Percentiles rank a stretch among this genome's conserved stretches.
phyloP scores from a whole-genome alignment of 148 eudicot genomes.

The Diospyros lotus region DNA sequence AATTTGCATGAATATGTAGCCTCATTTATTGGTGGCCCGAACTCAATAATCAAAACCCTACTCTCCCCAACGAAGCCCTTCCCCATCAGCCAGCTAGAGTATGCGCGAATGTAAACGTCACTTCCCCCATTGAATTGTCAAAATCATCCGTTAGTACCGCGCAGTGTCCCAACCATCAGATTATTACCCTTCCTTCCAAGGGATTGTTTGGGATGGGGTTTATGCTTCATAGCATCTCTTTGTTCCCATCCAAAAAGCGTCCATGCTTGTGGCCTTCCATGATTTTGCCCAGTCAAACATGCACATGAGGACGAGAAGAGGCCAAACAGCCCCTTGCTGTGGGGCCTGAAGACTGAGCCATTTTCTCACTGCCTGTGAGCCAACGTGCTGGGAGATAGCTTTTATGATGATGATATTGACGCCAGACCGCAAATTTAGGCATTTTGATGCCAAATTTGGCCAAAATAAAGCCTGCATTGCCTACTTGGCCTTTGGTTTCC shows the following conservation, averaged over 20 bases:
- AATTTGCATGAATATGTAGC: neutral
- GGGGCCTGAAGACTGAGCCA: neutral
- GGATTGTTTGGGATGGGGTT: neutral
- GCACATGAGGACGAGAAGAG: neutral
- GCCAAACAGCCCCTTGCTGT: neutral
- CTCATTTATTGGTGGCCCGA: neutral
- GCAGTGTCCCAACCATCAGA: neutral
- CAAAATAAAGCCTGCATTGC: too few relatives aligned
- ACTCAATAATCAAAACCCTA: neutral
- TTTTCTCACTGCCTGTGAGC: neutral
- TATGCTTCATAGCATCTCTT: neutral
- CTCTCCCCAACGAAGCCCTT: neutral
- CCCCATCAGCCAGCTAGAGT: too few relatives aligned
- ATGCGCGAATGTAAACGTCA: neutral
- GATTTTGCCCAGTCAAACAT: conserved; percentile 3
- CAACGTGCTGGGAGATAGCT: neutral
- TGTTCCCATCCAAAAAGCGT: neutral
- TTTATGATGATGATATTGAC: neutral
- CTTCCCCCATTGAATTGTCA: neutral
- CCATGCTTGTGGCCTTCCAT: conserved; percentile 11
- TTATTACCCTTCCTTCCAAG: neutral
- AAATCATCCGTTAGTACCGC: neutral
- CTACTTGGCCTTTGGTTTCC: too few relatives aligned
- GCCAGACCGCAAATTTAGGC: neutral
- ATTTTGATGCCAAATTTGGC: too few relatives aligned